Percentiles rank a stretch among this genome's conserved stretches.
Conservation (phyloP, 2,329 filamentous ascomycete species). For the Lecanicillium sp. region DNA sequence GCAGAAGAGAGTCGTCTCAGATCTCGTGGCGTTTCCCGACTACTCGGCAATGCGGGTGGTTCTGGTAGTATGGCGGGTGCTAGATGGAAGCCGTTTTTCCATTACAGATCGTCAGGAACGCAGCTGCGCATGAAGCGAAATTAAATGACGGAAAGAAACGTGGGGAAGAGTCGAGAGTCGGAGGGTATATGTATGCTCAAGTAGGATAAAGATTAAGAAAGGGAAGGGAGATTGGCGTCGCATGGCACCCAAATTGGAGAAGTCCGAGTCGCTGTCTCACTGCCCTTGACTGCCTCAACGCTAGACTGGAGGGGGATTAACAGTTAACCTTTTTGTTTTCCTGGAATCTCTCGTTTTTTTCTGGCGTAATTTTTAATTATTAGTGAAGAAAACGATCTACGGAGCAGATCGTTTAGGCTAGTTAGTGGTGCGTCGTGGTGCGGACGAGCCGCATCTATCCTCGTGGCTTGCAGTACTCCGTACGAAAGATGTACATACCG, state of each 20-base stretch:
- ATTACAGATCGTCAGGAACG: neutral
- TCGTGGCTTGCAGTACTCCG: too few species aligned
- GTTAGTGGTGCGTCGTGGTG: too few species aligned
- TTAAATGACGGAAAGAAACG: neutral
- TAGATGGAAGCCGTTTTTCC: slow-evolving; percentile 3
- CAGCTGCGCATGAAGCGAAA: neutral
- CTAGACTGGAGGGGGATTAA: too few species aligned
- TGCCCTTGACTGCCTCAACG: too few species aligned
- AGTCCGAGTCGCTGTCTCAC: slow-evolving; percentile 9
- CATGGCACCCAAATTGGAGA: neutral
- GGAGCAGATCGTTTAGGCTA: too few species aligned
- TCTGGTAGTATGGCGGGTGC: neutral
- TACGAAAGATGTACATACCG: too few species aligned
- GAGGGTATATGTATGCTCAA: neutral
- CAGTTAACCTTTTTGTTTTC: too few species aligned
- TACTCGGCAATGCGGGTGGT: neutral
- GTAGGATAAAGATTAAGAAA: neutral
- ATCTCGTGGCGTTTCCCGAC: neutral
- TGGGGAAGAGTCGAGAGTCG: neutral
- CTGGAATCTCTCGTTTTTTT: too few species aligned
- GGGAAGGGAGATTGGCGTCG: neutral
- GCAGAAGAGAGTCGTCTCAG: neutral
- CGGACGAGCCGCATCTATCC: too few species aligned
- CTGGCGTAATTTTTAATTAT: too few species aligned
- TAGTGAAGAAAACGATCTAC: too few species aligned